Base-by-base conservation (phyloP, 371 early-diverging fungal genomes). In the Rhizopus stolonifer region DNA sequence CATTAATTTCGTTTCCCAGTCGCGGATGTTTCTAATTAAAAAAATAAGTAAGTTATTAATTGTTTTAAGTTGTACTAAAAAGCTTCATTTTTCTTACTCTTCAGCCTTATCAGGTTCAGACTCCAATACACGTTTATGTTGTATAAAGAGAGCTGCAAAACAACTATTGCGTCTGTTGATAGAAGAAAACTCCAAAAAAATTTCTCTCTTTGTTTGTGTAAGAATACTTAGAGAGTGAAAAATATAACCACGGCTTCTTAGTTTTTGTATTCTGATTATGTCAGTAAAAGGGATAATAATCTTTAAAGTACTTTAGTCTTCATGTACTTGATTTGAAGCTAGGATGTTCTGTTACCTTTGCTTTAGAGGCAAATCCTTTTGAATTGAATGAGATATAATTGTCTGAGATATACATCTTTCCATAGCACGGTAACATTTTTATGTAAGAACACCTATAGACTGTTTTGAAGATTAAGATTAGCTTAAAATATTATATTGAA, bases 341-440 rank as follows among this genome's bases (percentile, higher is more conserved):
- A n/a, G n/a, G 18, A 9, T 57, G 1, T 4, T 23, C 39, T 39
- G 44, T 69, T 48, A 82, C 81, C 61, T 83, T 84, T 8, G 81
- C 74, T 36, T 79, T 68, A 2, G 77, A 74, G 1, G 83, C 85
- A 51, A 84, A 74, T 1, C 80, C 67, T 52, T 77, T 81, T 5
- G 88, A 85, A 49, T 81, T 82, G 60, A 82, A 90, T 42, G 83
- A 86, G 5, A 90, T 56, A 57, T 83, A 80, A 54, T 82, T 69
- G 19, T 70, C 66, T 0, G 91, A 86, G 17, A 91, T 69, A 50
- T 86, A 89, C 0, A 90, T 46, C 23, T 80, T 80, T 18, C 91
- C 91, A 32, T 79, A 83, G 36, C 69, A 72, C 24, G 72, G 90
- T 45, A 79, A 56, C 43, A 70, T 70, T 34, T 73, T 70, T 64